Base-by-base conservation (phyloP, 805 yeast species). In the Cyberlindnera euphorbiiphila region DNA sequence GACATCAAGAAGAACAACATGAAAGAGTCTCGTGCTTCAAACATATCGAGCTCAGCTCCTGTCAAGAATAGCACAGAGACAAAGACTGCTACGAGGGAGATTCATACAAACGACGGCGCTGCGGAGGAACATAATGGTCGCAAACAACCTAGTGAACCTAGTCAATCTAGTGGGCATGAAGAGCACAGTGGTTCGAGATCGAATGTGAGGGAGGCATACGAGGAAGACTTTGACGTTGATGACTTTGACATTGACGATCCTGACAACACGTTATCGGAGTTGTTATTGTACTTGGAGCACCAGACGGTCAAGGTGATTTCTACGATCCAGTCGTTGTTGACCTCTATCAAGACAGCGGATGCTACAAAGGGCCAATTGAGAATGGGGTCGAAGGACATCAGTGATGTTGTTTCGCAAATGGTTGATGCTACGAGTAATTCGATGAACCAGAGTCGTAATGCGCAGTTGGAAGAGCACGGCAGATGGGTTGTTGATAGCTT, bases 291-390 rank as follows among this genome's bases (percentile, higher is more conserved):
- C 57, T 69, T 91, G 52, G 98, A 91, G 59, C 95, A 87, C 60
- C 96, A 89, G 63, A 89, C 97, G 0, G 89, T 85, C 13, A 84
- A 84, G 52, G 96, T 91, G 2, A 89, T 91, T 32, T 76, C 88
- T 11, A 85, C 96, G 0, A 89, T 89, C 49, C 96, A 89, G 57
- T 75, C 84, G 14, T 69, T 91, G 44, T 69, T 91, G 42, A 75
- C 79, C 4, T 78, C 91, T 0, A 85, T 85, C 50, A 83, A 83
- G 60, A 76, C 76, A 49, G 85, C 87, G 14, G 79, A 82, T 52
- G 79, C 86, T 2, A 81, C 86, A 0, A 77, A 81, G 46, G 88
- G 86, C 3, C 81, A 76, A 39, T 69, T 91, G 49, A 71, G 89
- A 45, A 70, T 65, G 1, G 84, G 85, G 32, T 82, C 96, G 1